Percentiles rank a stretch among this genome's conserved stretches.
phyloP scores from a whole-genome alignment of 1,284 basidiomycete species.

The Ustilago sp. region DNA sequence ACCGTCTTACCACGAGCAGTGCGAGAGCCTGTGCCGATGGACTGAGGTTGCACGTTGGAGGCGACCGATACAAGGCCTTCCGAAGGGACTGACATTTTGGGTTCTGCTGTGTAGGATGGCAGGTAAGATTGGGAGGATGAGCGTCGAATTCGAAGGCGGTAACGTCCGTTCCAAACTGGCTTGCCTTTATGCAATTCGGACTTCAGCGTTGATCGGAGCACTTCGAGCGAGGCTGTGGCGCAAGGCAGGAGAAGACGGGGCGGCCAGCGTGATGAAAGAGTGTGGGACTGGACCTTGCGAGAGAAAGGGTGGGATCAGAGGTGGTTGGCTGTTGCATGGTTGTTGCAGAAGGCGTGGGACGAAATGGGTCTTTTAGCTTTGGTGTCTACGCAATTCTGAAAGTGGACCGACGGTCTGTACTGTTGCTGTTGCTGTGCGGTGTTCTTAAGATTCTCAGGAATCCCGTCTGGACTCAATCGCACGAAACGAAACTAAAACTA shows the following conservation, averaged over 20 bases:
- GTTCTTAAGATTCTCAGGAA: not conserved
- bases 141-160: not conserved
- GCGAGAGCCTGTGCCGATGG: conserved; percentile 34
- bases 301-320: not conserved
- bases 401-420: conserved; percentile 19
- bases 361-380: not conserved
- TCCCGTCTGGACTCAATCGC: too few species aligned
- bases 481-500: too few species aligned
- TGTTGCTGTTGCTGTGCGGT: conserved; percentile 3
- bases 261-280: not conserved
- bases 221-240: not conserved
- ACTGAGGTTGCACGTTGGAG: conserved; percentile 44
- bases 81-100: conserved; percentile 31
- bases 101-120: not conserved
- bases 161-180: not conserved
- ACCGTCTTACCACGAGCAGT: conserved; percentile 58
- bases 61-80: conserved; percentile 49
- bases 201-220: not conserved
- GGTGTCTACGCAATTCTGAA: not conserved
- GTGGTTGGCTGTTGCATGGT: not conserved
- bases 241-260: not conserved
- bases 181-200: conserved; percentile 16
- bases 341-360: conserved; percentile 1
- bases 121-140: not conserved
- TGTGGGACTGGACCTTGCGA: conserved; percentile 4